phyloP scores from a whole-genome alignment of 2,329 filamentous ascomycete genomes.

The Aureobasidium subglaciale region DNA sequence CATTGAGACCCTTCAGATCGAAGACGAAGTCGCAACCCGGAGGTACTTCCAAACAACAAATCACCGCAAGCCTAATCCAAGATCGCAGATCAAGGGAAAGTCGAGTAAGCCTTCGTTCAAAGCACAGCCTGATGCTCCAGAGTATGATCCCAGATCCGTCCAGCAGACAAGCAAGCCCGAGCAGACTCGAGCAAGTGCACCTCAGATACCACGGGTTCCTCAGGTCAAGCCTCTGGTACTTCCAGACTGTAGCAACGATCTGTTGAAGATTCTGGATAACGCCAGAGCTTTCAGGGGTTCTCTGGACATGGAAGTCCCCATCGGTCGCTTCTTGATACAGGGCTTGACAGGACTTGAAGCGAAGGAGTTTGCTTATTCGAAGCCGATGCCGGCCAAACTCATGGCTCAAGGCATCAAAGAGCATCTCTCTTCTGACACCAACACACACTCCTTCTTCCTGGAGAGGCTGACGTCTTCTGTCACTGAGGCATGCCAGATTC shows the following conservation, averaged over 20 bases:
- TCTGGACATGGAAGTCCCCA: constrained; percentile 15
- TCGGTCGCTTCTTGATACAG: constrained; percentile 5
- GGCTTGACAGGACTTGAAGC: background rate
- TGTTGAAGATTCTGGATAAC: constrained; percentile 10
- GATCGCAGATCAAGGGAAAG: background rate
- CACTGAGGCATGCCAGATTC: constrained; percentile 11
- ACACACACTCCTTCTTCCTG: background rate
- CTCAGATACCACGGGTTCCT: background rate
- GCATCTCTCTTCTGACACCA: background rate
- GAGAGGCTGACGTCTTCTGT: constrained; percentile 3
- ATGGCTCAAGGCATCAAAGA: background rate
- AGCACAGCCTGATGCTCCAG: background rate
- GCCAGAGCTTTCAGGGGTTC: constrained; percentile 12
- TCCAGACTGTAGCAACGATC: background rate
- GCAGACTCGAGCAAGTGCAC: background rate
- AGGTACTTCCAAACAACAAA: background rate
- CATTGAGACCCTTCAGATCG: background rate
- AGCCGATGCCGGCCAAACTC: background rate
- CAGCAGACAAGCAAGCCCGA: background rate
- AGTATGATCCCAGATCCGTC: background rate
- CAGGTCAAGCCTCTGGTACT: background rate
- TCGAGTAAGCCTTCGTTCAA: background rate
- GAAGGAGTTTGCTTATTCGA: background rate
- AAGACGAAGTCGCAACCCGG: background rate
- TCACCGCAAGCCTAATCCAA: background rate